Conservation (phyloP, 2,329 filamentous ascomycete genomes). For the Monilinia fructigena region DNA sequence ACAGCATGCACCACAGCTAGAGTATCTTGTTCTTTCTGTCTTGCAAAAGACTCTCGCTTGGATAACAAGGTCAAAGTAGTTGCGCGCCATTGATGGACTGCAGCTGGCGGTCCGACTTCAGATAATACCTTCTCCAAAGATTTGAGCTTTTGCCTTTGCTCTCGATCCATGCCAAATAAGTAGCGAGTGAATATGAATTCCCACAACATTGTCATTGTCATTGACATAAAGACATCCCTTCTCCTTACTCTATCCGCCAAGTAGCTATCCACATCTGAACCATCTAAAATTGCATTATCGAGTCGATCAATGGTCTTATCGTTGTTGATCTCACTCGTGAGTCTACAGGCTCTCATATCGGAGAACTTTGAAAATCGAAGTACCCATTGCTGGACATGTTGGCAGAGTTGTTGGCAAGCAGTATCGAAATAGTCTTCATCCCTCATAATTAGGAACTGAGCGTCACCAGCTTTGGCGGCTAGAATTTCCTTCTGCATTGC, state of each 20-base stretch:
- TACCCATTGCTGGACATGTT: slow-evolving; percentile 97
- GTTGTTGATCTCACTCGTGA: slow-evolving; percentile 80
- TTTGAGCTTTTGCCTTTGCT: slow-evolving; percentile 97
- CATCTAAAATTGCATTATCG: slow-evolving; percentile 91
- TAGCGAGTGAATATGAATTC: slow-evolving; percentile 98
- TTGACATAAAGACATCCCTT: slow-evolving; percentile 95
- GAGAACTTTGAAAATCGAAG: slow-evolving; percentile 97
- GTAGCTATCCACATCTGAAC: slow-evolving; percentile 86
- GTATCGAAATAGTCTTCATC: slow-evolving; percentile 96
- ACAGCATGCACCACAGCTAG: slow-evolving; percentile 94
- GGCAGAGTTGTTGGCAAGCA: slow-evolving; percentile 90
- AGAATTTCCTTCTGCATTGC: slow-evolving; percentile 59
- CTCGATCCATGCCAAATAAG: slow-evolving; percentile 96
- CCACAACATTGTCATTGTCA: slow-evolving; percentile 99
- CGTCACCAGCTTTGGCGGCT: slow-evolving; percentile 58
- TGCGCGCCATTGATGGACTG: slow-evolving; percentile 97
- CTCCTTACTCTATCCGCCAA: slow-evolving; percentile 84
- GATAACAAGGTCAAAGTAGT: slow-evolving; percentile 89
- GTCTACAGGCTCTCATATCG: slow-evolving; percentile 81
- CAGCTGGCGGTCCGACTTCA: slow-evolving; percentile 81
- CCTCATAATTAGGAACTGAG: slow-evolving; percentile 71
- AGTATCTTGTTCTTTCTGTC: slow-evolving; percentile 83
- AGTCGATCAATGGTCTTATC: slow-evolving; percentile 92
- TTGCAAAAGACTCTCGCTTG: slow-evolving; percentile 73
- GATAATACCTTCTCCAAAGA: slow-evolving; percentile 85